phyloP scores from a whole-genome alignment of 192 early-diverging fungal species.

The Allomyces arbusculus region DNA sequence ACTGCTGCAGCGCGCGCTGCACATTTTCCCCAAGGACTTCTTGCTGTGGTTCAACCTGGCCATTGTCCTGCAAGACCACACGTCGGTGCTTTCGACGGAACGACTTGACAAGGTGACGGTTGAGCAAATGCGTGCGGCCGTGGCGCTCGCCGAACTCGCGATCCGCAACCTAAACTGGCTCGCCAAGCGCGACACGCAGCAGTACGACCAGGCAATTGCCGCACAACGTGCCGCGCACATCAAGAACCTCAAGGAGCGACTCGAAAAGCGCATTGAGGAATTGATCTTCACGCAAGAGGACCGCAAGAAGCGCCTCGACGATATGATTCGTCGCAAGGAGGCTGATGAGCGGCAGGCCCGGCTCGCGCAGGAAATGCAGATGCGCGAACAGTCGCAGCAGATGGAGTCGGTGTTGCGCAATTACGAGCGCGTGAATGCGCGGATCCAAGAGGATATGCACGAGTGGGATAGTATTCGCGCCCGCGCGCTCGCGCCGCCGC shows the following conservation, averaged over 20 bases:
- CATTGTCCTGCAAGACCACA: constrained; percentile 30
- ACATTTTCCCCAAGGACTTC: constrained; percentile 10
- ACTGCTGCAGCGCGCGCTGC: constrained; percentile 6
- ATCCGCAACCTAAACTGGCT: constrained; percentile 17
- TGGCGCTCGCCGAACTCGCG: neutral
- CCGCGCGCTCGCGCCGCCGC: neutral
- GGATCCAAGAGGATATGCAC: too few species aligned
- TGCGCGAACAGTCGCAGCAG: neutral
- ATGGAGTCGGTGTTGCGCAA: neutral
- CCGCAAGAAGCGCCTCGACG: neutral
- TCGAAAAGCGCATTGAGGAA: neutral
- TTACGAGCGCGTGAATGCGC: neutral
- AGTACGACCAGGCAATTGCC: constrained; percentile 40
- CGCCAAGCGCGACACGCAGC: constrained; percentile 18
- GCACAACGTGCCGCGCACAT: constrained; percentile 32
- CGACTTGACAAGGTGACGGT: neutral
- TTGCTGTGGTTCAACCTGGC: constrained; percentile 23
- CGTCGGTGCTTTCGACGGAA: constrained; percentile 9
- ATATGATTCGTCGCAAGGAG: neutral
- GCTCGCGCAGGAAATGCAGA: neutral
- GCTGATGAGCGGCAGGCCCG: neutral
- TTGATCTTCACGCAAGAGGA: neutral
- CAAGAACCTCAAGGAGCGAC: neutral
- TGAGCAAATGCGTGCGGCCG: constrained; percentile 12
- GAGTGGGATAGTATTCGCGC: neutral